These are phyloP conservation scores for Cyclanthera cordifolia DNA, from an alignment of 306 rosid genomes.

Conservation along the genomic window DNA sequence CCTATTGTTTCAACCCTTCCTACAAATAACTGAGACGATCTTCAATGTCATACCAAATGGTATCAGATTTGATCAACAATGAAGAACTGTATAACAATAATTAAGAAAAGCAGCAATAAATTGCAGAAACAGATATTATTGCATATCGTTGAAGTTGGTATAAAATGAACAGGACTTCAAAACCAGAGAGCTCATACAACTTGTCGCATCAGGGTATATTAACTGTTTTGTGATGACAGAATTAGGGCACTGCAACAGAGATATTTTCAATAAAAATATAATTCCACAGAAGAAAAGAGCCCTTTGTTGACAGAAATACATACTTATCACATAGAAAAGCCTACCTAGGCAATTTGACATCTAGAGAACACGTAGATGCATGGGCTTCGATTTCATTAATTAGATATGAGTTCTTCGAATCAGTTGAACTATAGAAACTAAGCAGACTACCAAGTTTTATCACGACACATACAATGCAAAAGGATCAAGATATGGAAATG, in stretches of 20 bases:
- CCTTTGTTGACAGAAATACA: background rate
- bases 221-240: background rate
- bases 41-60: background rate
- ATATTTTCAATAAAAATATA: background rate
- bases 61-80: background rate
- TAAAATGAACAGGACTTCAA: background rate
- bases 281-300: background rate
- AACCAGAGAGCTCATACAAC: background rate
- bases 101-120: background rate
- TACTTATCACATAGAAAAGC: background rate
- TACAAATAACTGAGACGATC: slow-evolving; percentile 17
- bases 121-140: background rate
- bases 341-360: background rate
- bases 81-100: background rate
- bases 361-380: background rate
- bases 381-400: background rate
- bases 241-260: background rate
- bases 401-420: background rate
- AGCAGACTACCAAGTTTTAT: background rate
- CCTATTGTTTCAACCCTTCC: slow-evolving; percentile 9
- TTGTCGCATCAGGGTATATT: background rate
- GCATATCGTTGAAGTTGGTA: background rate
- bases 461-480: background rate
- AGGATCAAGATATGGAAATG: background rate
- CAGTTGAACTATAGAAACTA: background rate